phyloP scores from a whole-genome alignment of 148 eudicot species.

The Spergularia marina region DNA sequence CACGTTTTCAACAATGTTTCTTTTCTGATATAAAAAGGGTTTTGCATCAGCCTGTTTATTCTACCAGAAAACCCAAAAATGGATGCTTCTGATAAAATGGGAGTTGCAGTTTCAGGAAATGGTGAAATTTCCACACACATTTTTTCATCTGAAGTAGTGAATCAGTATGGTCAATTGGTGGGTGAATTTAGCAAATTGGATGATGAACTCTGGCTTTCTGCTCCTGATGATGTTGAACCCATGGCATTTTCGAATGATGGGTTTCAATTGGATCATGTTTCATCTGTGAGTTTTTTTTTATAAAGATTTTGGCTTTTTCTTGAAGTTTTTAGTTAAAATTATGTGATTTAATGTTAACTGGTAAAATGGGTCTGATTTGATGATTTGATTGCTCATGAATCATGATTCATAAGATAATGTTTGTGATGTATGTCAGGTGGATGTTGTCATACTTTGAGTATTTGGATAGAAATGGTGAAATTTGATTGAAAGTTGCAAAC shows the following conservation, averaged over 20 bases:
- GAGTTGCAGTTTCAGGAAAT: conserved; percentile 5
- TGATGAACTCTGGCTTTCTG: conserved; percentile 32
- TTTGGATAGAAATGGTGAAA: background rate
- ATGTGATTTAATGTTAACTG: too few relatives aligned
- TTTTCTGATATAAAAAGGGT: background rate
- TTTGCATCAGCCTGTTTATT: too few relatives aligned
- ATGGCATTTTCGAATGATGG: background rate
- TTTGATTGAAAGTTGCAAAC: background rate
- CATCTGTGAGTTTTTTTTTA: conserved; percentile 23
- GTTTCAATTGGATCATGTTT: background rate
- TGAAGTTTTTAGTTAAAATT: background rate
- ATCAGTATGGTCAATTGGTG: conserved; percentile 38
- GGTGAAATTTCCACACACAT: background rate
- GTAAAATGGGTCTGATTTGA: too few relatives aligned
- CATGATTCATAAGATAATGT: too few relatives aligned
- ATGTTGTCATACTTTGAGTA: background rate
- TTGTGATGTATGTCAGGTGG: background rate
- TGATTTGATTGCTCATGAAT: too few relatives aligned
- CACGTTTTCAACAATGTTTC: background rate
- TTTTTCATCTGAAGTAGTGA: conserved; percentile 20
- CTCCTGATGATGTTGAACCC: conserved; percentile 15
- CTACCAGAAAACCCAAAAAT: background rate
- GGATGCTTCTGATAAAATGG: conserved; percentile 15
- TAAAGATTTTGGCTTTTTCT: too few relatives aligned
- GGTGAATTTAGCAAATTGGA: conserved; percentile 42